Base-by-base conservation (phyloP, 768 basidiomycete genomes). In the Leccinum subgranulosum region DNA sequence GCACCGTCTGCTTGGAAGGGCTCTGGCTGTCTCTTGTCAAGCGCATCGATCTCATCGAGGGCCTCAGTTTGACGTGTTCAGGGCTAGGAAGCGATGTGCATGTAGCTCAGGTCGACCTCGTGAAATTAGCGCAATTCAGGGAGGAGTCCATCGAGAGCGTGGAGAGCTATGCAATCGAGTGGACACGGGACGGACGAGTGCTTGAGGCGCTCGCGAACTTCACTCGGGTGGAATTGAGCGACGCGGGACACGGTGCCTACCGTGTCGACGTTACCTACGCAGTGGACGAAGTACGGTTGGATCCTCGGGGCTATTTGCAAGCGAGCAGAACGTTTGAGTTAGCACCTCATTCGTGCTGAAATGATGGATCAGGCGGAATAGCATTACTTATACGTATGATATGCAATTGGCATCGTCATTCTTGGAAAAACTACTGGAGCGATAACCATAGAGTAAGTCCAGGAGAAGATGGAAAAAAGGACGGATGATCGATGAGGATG, bases 1-100 rank as follows among this genome's bases (percentile, higher is more conserved):
- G 90, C 77, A 83, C 77, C 60, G 84, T 82, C 51, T 92, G 90
- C 66, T 64, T 81, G 14, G 90, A 92, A 61, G 87, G 81, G 6
- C 81, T 92, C 31, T 92, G 90, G 89, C 72, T 82, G 49, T 76
- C 82, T 17, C 81, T 90, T 21, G 77, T 90, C 8, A 69, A 72
- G 45, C 79, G 79, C 34, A 72, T 91, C 53, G 76, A 74, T 65
- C 79, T 90, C 64, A 82, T 92, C 64, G 88, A 92, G 59, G 68
- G 69, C 19, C 62, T 86, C 41, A 65, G 68, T 21, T 72, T 77
- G 62, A 65, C 60, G 3, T 86, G 84, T 64, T 41, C 54, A 25
- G 53, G 58, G 9, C 51, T 58, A 9, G 66, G 64, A 66, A 60
- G 58, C 29, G 77, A 76, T 45, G 69, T 68, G 2, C 77, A 76